Base-by-base conservation (phyloP, 1,284 basidiomycete species). In the Vanrija pseudolonga region DNA sequence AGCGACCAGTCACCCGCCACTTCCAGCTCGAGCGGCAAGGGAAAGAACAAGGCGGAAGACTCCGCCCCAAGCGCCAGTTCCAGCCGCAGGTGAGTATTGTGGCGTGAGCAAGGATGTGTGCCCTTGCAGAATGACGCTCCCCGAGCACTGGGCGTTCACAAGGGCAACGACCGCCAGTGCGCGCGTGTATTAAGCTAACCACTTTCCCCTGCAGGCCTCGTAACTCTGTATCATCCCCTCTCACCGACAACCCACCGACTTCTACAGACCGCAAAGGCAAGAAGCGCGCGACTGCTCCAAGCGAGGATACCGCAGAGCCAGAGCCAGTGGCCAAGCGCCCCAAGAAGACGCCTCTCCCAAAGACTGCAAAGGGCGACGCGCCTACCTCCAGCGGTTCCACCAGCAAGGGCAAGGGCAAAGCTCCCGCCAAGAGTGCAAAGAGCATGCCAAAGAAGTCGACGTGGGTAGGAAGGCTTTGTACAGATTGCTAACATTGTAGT, bases 201-300 rank as follows among this genome's bases (percentile, higher is more conserved):
- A 12, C 12, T 3, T 32, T 32, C 12, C 32, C 20, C 18, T 23
- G 40, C 19, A 55, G 54, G 38, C 32, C 55, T 14, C 44, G 49
- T 7, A 42, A 51, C n/a, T 47, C 55, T 20, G 23, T 32, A n/a
- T 40, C 55, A 22, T 44, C 53, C 9, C 38, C 54, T 20, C 46
- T 36, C 17, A 38, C 38, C 28, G 46, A 47, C 19, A 32, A 32
- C 12, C 20, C 42, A 12, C 28, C 51, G 11, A 48, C 46, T 7
- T 45, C 50, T 18, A 28, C 46, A 40, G 72, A 74, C 53, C 64
- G 62, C 45, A 72, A 74, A 56, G 73, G 71, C 47, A 74, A 74
- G 60, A 72, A 71, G 45, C 62, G 66, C 43, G 73, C 68, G 4
- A 45, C 60, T 8, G 51, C 48, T 38, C 50, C 42, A 41, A 40